Evolutionary conservation across 495 filamentous ascomycete species (phyloP).

Genomic region (Penicillium paxilli): DNA sequence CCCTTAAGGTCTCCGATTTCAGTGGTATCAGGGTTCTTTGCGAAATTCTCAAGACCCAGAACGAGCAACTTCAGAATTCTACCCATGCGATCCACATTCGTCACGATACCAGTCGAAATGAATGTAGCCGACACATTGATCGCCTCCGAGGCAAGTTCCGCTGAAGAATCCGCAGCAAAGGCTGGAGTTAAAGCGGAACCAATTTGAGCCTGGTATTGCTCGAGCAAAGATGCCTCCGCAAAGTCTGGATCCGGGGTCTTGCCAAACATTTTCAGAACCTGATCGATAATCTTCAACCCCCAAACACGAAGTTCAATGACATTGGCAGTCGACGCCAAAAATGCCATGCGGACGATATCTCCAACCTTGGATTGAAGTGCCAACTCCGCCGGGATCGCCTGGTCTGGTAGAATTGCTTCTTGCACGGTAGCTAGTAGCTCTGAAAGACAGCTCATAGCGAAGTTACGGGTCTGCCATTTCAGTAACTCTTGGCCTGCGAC

Average conservation of each 20-base stretch:
- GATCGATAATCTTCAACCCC: slow-evolving; percentile 90
- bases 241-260: slow-evolving; percentile 96
- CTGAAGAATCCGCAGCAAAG: slow-evolving; percentile 93
- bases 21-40: slow-evolving; percentile 74
- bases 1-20: slow-evolving; percentile 92
- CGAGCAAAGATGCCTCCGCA: slow-evolving; percentile 87
- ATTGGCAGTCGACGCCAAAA: slow-evolving; percentile 92
- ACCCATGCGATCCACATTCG: slow-evolving; percentile 96
- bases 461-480: slow-evolving; percentile 94
- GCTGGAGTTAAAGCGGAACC: slow-evolving; percentile 94
- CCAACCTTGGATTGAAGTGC: slow-evolving; percentile 82
- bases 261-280: slow-evolving; percentile 93
- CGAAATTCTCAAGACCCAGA: slow-evolving; percentile 89
- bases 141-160: slow-evolving; percentile 90
- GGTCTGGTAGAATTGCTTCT: slow-evolving; percentile 69
- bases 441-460: slow-evolving; percentile 88
- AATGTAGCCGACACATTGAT: slow-evolving; percentile 98
- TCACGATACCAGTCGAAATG: slow-evolving; percentile 95
- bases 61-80: slow-evolving; percentile 92
- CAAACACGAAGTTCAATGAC: slow-evolving; percentile 86
- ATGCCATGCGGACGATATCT: slow-evolving; percentile 95
- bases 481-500: slow-evolving; percentile 79
- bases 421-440: slow-evolving; percentile 75
- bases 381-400: slow-evolving; percentile 67
- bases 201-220: slow-evolving; percentile 98